These are phyloP conservation scores for Ziziphus jujuba DNA, from an alignment of 306 rosid species.

Conservation along the genomic window DNA sequence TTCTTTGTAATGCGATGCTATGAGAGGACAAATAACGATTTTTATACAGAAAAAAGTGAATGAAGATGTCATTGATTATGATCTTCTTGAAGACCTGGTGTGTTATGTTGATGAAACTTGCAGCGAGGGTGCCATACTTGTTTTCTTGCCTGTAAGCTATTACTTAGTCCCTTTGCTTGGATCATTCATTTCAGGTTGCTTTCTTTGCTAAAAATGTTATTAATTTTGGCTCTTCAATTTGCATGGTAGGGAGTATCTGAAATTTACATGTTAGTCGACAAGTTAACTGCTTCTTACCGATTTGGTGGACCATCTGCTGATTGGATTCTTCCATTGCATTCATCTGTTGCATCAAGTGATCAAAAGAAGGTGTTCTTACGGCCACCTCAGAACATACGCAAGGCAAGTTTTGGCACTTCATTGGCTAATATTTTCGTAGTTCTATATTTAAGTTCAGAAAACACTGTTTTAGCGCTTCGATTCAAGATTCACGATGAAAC, in stretches of 20 bases:
- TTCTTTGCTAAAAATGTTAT: background rate
- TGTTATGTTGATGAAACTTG: slow-evolving; percentile 77
- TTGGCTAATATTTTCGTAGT: slow-evolving; percentile 2
- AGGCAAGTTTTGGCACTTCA: slow-evolving; percentile 46
- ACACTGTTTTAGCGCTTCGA: slow-evolving; percentile 4
- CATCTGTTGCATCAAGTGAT: slow-evolving; percentile 69
- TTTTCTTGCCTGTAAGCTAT: slow-evolving; percentile 85
- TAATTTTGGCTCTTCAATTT: background rate
- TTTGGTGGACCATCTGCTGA: slow-evolving; percentile 90
- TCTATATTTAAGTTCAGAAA: slow-evolving; percentile 2
- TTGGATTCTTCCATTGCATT: slow-evolving; percentile 93
- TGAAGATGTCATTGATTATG: slow-evolving; percentile 91
- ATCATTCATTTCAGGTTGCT: background rate
- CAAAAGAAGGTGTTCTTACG: slow-evolving; percentile 81
- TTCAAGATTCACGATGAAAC: no score
- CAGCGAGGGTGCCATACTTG: slow-evolving; percentile 81
- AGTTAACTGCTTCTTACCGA: slow-evolving; percentile 71
- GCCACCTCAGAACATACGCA: slow-evolving; percentile 77
- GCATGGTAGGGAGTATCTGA: slow-evolving; percentile 73
- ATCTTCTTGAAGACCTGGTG: slow-evolving; percentile 87
- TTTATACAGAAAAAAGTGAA: slow-evolving; percentile 66
- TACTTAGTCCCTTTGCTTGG: slow-evolving; percentile 23
- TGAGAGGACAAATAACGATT: slow-evolving; percentile 24
- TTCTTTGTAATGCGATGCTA: slow-evolving; percentile 10
- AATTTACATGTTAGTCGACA: slow-evolving; percentile 69